A percentile compares a stretch with the other conserved stretches of the same genome.
Evolutionary conservation across 176 grass and related monocot species (phyloP).

Genomic region (Puccinellia tenuiflora): DNA sequence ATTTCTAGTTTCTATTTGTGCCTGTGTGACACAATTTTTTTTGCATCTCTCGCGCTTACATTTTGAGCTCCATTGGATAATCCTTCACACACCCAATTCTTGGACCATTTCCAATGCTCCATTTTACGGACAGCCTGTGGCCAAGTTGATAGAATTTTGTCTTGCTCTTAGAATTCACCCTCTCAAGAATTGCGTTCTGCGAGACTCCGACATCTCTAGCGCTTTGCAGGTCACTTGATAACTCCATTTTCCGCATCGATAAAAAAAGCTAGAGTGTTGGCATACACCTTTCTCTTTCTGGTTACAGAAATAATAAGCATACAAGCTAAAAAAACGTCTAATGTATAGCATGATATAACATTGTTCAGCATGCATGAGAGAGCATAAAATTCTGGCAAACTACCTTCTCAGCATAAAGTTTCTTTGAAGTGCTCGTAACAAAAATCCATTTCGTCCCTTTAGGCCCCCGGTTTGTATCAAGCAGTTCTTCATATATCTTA

Average conservation of each 20-base stretch:
- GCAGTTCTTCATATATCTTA: constrained; percentile 47
- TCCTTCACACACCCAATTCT: too few relatives aligned
- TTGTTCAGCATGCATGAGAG: background rate
- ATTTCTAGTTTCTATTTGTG: too few relatives aligned
- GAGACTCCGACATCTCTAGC: constrained; percentile 39
- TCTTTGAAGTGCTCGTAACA: constrained; percentile 69
- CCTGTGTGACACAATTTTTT: too few relatives aligned
- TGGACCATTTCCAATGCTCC: too few relatives aligned
- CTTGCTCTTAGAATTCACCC: constrained; percentile 65
- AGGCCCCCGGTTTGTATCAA: constrained; percentile 50
- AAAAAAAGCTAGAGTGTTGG: constrained; percentile 95
- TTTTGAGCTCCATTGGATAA: too few relatives aligned
- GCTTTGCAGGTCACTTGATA: constrained; percentile 62
- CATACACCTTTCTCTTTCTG: constrained; percentile 88
- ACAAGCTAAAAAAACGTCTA: constrained; percentile 8
- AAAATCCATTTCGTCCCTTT: constrained; percentile 88
- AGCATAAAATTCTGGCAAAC: background rate
- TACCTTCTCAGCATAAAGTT: constrained; percentile 82
- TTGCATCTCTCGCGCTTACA: too few relatives aligned
- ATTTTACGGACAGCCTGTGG: constrained; percentile 65
- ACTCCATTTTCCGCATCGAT: constrained; percentile 62
- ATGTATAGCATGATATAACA: background rate
- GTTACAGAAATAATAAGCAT: constrained; percentile 9
- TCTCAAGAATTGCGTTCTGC: constrained; percentile 56
- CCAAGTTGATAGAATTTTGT: constrained; percentile 75